These are phyloP conservation scores for Cercospora citrullina DNA, from an alignment of 2,329 filamentous ascomycete genomes.

Conservation along the genomic window DNA sequence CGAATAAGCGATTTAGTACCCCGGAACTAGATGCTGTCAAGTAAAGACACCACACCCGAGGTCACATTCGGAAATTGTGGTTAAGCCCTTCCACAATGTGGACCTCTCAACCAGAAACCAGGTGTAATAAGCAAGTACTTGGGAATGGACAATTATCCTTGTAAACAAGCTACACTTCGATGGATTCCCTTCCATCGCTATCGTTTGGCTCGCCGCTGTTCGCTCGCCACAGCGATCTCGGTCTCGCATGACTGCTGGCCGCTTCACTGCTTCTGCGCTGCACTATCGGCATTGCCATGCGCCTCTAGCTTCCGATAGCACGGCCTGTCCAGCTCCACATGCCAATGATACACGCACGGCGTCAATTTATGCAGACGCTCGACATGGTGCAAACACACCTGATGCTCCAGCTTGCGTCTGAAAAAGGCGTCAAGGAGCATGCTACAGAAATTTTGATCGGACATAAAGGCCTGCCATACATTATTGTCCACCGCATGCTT, in stretches of 20 bases:
- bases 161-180: neutral
- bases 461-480: neutral
- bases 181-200: neutral
- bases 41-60: neutral
- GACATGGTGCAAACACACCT: slow-evolving; percentile 1
- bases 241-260: neutral
- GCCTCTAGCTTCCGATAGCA: neutral
- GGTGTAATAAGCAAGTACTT: neutral
- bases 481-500: neutral
- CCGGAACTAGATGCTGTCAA: neutral
- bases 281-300: neutral
- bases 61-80: neutral
- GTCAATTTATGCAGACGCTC: neutral
- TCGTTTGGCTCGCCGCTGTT: neutral
- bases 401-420: slow-evolving; percentile 8
- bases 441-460: neutral
- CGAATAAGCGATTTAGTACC: neutral
- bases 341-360: slow-evolving; percentile 6
- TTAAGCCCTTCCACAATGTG: neutral
- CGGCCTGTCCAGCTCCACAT: neutral
- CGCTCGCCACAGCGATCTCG: neutral
- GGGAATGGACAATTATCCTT: neutral
- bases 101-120: neutral
- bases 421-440: slow-evolving; percentile 1
- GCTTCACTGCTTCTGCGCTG: neutral